Conservation (phyloP, 306 rosid genomes). For the Pyrus betulifolia region DNA sequence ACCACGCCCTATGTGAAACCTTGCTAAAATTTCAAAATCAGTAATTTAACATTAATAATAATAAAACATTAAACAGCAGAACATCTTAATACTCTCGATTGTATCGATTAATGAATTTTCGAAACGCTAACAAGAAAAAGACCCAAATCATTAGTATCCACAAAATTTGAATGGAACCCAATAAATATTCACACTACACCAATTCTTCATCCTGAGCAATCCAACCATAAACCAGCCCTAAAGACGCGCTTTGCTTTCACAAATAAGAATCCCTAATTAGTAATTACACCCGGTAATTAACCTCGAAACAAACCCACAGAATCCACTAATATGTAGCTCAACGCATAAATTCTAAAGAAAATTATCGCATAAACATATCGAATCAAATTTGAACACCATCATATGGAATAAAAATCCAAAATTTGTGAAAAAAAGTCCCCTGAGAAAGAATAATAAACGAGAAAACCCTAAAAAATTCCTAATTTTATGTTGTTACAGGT, state of each 20-base stretch:
- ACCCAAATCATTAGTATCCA: neutral
- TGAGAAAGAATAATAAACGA: neutral
- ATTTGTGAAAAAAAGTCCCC: neutral
- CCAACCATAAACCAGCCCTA: neutral
- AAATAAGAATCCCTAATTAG: neutral
- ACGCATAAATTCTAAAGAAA: neutral
- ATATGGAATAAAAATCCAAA: neutral
- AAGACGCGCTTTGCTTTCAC: neutral
- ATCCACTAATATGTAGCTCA: neutral
- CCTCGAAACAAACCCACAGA: neutral
- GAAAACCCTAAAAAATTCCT: neutral
- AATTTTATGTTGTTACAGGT: neutral
- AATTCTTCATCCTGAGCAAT: neutral
- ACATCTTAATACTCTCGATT: neutral
- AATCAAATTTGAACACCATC: neutral
- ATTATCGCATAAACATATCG: too few species aligned
- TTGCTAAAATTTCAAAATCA: neutral
- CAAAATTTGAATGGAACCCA: neutral
- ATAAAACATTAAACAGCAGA: neutral
- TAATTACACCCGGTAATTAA: neutral
- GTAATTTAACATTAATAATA: neutral
- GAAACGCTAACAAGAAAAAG: neutral
- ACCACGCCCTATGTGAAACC: neutral
- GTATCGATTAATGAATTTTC: neutral
- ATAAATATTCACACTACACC: neutral